Evolutionary conservation across 257 asterid species (phyloP).

Genomic region (Fraxinus excelsior): DNA sequence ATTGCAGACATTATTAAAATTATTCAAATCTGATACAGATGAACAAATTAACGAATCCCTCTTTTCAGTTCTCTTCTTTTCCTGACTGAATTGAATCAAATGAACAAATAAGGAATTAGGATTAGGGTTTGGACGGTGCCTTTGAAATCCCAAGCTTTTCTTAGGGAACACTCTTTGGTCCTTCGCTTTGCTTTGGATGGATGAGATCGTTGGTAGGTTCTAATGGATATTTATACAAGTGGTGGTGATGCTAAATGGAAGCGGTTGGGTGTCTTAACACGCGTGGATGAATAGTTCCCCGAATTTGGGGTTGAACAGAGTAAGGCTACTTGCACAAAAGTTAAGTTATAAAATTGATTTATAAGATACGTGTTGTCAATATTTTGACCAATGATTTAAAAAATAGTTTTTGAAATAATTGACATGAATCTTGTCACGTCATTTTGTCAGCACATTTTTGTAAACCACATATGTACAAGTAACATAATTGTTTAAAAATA

Average conservation of each 20-base stretch:
- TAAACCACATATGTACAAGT: no score
- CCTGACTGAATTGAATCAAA: not conserved
- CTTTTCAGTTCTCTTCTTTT: not conserved
- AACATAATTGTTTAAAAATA: no score
- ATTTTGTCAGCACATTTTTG: no score
- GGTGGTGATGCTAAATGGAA: not conserved
- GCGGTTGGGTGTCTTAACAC: not conserved
- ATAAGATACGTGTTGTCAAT: no score
- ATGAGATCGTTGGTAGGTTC: not conserved
- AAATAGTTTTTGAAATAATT: no score
- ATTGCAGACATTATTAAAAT: constrained; percentile 65
- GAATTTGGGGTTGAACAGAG: no score
- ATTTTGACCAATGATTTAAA: no score
- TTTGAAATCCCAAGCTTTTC: constrained; percentile 44
- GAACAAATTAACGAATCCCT: not conserved
- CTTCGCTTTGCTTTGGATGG: not conserved
- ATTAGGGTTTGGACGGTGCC: constrained; percentile 24
- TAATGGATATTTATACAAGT: not conserved
- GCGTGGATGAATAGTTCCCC: no score
- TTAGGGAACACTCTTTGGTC: constrained; percentile 15
- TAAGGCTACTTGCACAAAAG: no score
- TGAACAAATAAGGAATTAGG: constrained; percentile 21
- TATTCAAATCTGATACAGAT: constrained; percentile 2
- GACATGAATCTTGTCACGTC: no score
- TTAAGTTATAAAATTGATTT: no score